These are phyloP conservation scores for Anthostomella pinea DNA, from an alignment of 2,329 filamentous ascomycete species.

Conservation along the genomic window DNA sequence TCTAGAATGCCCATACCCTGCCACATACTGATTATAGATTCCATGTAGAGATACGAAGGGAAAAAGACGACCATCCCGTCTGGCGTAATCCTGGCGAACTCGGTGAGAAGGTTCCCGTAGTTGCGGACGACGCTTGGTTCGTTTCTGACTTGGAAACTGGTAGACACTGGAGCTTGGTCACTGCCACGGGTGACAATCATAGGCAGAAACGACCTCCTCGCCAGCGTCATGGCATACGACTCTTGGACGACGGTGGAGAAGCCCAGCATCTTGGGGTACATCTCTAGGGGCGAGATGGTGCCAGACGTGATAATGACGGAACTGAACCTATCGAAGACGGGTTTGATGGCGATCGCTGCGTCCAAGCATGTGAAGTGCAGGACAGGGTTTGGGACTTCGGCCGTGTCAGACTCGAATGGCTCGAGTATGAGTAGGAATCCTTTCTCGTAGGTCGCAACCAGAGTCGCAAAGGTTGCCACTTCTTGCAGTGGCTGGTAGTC, in stretches of 20 bases:
- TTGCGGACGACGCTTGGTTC: constrained; percentile 97
- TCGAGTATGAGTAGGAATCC: constrained; percentile 96
- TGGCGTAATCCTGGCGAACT: constrained; percentile 93
- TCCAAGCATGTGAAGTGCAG: constrained; percentile 96
- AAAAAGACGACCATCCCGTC: constrained; percentile 99
- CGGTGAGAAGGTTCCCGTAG: constrained; percentile 88
- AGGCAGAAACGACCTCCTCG: constrained; percentile 89
- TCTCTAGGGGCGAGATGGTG: constrained; percentile 93
- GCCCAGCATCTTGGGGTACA: constrained; percentile 98
- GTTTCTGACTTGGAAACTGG: constrained; percentile 91
- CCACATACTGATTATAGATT: constrained; percentile 98
- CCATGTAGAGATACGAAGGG: constrained; percentile 98
- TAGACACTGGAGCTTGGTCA: constrained; percentile 90
- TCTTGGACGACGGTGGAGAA: constrained; percentile 92
- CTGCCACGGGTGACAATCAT: constrained; percentile 97
- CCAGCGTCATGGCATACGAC: constrained; percentile 95
- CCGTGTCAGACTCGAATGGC: constrained; percentile 91
- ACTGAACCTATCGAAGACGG: constrained; percentile 94
- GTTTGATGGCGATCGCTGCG: constrained; percentile 95
- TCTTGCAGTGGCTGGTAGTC: constrained; percentile 97
- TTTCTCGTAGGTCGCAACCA: constrained; percentile 95
- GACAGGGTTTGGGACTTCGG: constrained; percentile 94
- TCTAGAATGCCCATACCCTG: constrained; percentile 98
- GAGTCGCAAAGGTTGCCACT: constrained; percentile 93
- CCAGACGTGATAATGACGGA: constrained; percentile 98